Conservation (phyloP, 2,329 filamentous ascomycete species). For the Cryphonectria nitschkei region DNA sequence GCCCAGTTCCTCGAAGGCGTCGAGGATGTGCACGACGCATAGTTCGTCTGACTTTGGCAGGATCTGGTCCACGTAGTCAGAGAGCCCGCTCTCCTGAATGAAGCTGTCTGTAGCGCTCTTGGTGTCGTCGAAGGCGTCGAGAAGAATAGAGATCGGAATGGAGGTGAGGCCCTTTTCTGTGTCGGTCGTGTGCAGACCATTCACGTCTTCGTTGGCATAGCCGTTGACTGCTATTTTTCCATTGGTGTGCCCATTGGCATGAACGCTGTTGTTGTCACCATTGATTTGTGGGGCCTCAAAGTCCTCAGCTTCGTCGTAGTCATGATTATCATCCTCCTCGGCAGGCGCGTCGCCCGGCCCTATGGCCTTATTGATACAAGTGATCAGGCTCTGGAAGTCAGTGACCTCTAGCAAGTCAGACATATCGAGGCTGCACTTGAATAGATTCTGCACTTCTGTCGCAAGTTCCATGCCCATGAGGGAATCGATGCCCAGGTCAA, state of each 20-base stretch:
- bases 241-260: neutral
- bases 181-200: neutral
- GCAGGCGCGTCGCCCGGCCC: neutral
- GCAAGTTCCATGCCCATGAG: slow-evolving; percentile 53
- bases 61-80: slow-evolving; percentile 35
- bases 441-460: slow-evolving; percentile 44
- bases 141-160: neutral
- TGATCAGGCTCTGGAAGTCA: slow-evolving; percentile 11
- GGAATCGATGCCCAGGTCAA: slow-evolving; percentile 53
- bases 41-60: slow-evolving; percentile 35
- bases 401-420: slow-evolving; percentile 10
- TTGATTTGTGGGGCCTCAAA: neutral
- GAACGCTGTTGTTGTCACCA: neutral
- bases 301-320: neutral
- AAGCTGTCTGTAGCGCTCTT: neutral
- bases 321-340: neutral
- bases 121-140: slow-evolving; percentile 6
- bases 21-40: slow-evolving; percentile 36
- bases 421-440: slow-evolving; percentile 36
- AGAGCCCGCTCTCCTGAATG: neutral
- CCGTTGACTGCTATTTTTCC: neutral
- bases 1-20: slow-evolving; percentile 43
- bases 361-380: slow-evolving; percentile 1
- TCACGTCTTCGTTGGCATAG: neutral
- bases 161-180: neutral